Percentiles rank a stretch among this genome's conserved stretches.
Conservation (phyloP, 768 basidiomycete genomes). For the Phylloporus arenicola region DNA sequence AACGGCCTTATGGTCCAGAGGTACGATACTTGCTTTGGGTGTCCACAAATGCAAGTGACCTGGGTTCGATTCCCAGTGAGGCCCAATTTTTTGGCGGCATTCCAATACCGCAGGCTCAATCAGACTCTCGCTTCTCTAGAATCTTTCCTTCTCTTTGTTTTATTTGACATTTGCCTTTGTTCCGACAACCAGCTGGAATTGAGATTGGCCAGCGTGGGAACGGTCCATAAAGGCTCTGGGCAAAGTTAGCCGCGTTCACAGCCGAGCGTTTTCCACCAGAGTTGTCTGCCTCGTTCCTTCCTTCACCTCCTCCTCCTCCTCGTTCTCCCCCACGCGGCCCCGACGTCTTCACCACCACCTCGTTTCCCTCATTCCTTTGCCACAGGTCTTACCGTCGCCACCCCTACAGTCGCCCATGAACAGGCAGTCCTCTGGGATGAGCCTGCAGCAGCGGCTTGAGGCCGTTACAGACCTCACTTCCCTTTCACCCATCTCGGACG, state of each 20-base stretch:
- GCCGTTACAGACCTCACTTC: slow-evolving; percentile 62
- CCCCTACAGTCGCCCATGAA: slow-evolving; percentile 24
- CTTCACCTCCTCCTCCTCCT: slow-evolving; percentile 5
- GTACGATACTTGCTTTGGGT: slow-evolving; percentile 38
- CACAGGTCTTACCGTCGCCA: background rate
- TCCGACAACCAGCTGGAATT: background rate
- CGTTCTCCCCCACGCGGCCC: slow-evolving; percentile 5
- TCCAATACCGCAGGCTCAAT: background rate
- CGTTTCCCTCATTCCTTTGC: background rate
- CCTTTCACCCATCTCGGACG: slow-evolving; percentile 69
- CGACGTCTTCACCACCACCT: background rate
- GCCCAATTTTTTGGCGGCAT: slow-evolving; percentile 22
- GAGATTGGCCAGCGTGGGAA: slow-evolving; percentile 21
- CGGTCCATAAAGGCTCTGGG: background rate
- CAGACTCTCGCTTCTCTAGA: background rate
- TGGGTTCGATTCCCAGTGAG: slow-evolving; percentile 39
- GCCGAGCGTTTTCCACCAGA: slow-evolving; percentile 16
- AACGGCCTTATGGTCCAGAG: slow-evolving; percentile 33
- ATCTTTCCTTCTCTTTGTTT: background rate
- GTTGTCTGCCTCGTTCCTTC: slow-evolving; percentile 17
- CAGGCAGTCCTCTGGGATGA: slow-evolving; percentile 41
- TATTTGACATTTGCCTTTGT: background rate
- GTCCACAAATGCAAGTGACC: slow-evolving; percentile 31
- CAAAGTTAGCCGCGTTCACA: slow-evolving; percentile 25
- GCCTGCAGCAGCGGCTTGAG: slow-evolving; percentile 66